A percentile compares a stretch with the other conserved stretches of the same genome.
Evolutionary conservation across 2,329 filamentous ascomycete species (phyloP).

Genomic region (Tetracladium maxilliforme): DNA sequence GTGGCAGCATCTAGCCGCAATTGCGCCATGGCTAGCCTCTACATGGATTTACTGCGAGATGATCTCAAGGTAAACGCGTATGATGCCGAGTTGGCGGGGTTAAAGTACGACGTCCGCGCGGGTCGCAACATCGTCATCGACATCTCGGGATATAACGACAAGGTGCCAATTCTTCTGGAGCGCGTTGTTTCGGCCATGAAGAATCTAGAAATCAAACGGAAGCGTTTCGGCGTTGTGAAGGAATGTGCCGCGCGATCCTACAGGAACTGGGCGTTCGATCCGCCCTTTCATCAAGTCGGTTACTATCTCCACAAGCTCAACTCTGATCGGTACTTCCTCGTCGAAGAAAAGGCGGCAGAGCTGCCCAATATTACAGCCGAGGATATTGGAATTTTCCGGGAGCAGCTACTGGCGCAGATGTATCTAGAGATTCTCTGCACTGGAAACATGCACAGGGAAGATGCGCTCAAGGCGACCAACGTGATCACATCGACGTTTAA

Average conservation of each 20-base stretch:
- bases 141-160: slow-evolving; percentile 90
- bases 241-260: slow-evolving; percentile 65
- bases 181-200: slow-evolving; percentile 77
- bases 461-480: slow-evolving; percentile 73
- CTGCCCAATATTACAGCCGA: slow-evolving; percentile 59
- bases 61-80: slow-evolving; percentile 88
- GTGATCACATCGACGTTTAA: slow-evolving; percentile 67
- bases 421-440: slow-evolving; percentile 82
- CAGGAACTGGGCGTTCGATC: slow-evolving; percentile 76
- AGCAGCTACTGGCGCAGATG: slow-evolving; percentile 66
- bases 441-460: slow-evolving; percentile 89
- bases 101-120: slow-evolving; percentile 67
- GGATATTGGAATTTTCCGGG: slow-evolving; percentile 63
- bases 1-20: slow-evolving; percentile 69
- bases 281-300: slow-evolving; percentile 78
- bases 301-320: slow-evolving; percentile 73
- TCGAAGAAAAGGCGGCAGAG: slow-evolving; percentile 67
- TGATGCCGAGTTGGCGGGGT: slow-evolving; percentile 81
- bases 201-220: slow-evolving; percentile 70
- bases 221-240: slow-evolving; percentile 83
- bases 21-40: slow-evolving; percentile 63
- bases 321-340: slow-evolving; percentile 61
- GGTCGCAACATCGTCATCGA: slow-evolving; percentile 62
- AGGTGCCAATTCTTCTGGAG: slow-evolving; percentile 78
- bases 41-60: slow-evolving; percentile 75